phyloP scores from a whole-genome alignment of 2,329 filamentous ascomycete genomes.

The Neopestalotiopsis sp. region DNA sequence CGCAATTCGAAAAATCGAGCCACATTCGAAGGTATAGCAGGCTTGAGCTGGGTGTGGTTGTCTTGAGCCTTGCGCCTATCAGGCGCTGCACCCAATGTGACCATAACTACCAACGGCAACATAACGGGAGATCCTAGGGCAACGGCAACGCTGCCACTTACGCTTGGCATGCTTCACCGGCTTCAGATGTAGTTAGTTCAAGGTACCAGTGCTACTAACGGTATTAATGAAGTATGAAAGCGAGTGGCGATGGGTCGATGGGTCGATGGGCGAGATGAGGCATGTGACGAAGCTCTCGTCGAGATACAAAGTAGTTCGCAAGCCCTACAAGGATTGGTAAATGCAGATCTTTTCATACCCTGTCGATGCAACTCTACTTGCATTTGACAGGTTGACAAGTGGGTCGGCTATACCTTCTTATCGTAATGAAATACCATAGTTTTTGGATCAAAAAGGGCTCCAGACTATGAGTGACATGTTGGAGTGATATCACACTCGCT shows the following conservation, averaged over 20 bases:
- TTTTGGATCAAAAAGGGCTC: neutral
- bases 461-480: neutral
- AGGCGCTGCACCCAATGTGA: neutral
- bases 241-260: neutral
- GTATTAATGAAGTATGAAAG: neutral
- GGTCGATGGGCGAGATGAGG: neutral
- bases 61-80: neutral
- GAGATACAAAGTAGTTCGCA: neutral
- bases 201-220: neutral
- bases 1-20: neutral
- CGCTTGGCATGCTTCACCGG: neutral
- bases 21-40: neutral
- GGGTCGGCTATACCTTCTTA: conserved; percentile 1
- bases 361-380: conserved; percentile 4
- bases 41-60: neutral
- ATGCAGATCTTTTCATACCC: neutral
- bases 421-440: neutral
- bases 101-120: neutral
- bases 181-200: neutral
- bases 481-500: neutral
- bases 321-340: neutral
- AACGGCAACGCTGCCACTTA: neutral
- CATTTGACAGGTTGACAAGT: conserved; percentile 4
- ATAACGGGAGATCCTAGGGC: neutral
- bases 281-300: neutral